Conservation (phyloP, 495 filamentous ascomycete genomes). For the Thozetella sp. region DNA sequence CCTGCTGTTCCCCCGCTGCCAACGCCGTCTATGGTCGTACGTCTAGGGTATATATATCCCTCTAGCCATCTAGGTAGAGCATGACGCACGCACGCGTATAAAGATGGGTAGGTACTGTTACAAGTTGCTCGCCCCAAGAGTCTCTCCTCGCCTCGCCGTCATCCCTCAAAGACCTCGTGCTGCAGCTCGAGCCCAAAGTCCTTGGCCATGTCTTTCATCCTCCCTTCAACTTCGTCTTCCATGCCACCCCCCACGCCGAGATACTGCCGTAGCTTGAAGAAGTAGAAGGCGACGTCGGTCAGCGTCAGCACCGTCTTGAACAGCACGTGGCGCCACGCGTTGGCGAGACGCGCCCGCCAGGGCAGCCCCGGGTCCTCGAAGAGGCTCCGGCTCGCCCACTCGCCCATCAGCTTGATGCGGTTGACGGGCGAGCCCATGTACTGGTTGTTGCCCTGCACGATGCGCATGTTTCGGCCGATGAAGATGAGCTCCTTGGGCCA, state of each 20-base stretch:
- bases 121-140: background rate
- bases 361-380: constrained; percentile 59
- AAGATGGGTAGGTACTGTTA: too few relatives aligned
- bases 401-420: constrained; percentile 89
- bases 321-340: constrained; percentile 68
- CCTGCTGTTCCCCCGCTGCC: too few relatives aligned
- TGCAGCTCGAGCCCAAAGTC: constrained; percentile 91
- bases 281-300: constrained; percentile 84
- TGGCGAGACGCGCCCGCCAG: constrained; percentile 43
- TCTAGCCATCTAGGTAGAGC: background rate
- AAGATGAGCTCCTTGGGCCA: constrained; percentile 95
- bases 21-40: background rate
- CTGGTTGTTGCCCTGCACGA: constrained; percentile 69
- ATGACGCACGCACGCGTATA: background rate
- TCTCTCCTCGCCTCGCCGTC: constrained; percentile 4
- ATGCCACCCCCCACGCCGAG: constrained; percentile 78
- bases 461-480: constrained; percentile 92
- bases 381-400: constrained; percentile 81
- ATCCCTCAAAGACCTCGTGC: constrained; percentile 87
- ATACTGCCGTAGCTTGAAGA: constrained; percentile 72
- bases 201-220: constrained; percentile 84
- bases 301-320: constrained; percentile 78
- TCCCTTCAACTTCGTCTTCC: constrained; percentile 90
- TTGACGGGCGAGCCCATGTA: constrained; percentile 94
- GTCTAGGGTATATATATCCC: background rate